Evolutionary conservation across 1,284 basidiomycete genomes (phyloP), one percentile per base, ranked within the genome.

Genomic region (Pyrrhoderma lamaoense): DNA sequence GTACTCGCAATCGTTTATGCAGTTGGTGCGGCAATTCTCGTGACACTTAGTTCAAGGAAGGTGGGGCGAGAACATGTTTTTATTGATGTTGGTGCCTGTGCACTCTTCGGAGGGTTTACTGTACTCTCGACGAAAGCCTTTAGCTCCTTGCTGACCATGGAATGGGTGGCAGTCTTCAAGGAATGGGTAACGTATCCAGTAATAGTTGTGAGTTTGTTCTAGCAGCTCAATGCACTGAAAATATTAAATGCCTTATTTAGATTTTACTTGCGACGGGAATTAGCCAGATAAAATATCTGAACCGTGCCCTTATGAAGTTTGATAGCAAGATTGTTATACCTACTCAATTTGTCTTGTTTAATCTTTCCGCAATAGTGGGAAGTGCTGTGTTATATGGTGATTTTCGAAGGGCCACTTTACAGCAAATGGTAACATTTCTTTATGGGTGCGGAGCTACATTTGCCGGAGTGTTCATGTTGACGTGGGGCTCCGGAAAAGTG

Each of bases 321-420:
- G 89, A 94, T 62, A 81, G 82, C 64, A 90, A 91, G 67, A 79
- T 86, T 48, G 93, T 95, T 31, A 92, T 95, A 55, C 95, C 95
- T 2, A 85, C 86, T 11, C 94, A 97, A 71, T 99, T 97, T 65
- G 93, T 96, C 38, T 76, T 95, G 55, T 90, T 89, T 67, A 89
- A 83, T 42, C 71, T 93, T 18, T 87, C 85, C 38, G 92, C 92
- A 3, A 95, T 99, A 58, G 72, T 92, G 42, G 94, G 94, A 21
- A 93, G 90, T 3, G 91, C 93, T 0, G 87, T 98, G 18, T 76
- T 98, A 2, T 99, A 95, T 64, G 85, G 90, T 31, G 95, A 98
- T 66, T 97, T 99, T 69, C 77, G 82, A 56, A 79, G 77, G 54
- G 81, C 88, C 11, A 76, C 77, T 11, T 85, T 92, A 64, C 86